These are phyloP conservation scores for Cyanodermella asteris DNA, from an alignment of 2,329 filamentous ascomycete genomes.

Conservation along the genomic window DNA sequence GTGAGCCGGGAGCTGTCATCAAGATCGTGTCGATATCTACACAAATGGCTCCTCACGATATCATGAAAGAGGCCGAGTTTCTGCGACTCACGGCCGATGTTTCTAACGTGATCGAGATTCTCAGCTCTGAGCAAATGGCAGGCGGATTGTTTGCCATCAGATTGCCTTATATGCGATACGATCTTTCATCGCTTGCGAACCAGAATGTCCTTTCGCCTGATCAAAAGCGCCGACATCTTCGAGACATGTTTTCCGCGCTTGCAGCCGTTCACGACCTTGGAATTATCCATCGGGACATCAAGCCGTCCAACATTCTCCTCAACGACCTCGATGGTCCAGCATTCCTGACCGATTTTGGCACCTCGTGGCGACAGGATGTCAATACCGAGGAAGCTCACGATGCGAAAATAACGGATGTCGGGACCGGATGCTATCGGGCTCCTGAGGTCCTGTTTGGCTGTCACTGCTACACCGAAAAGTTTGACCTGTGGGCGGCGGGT, in stretches of 20 bases:
- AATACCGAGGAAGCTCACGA: conserved; percentile 37
- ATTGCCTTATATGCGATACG: no score
- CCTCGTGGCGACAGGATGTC: conserved; percentile 51
- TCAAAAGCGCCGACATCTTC: no score
- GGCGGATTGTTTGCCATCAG: no score
- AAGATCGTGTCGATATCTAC: no score
- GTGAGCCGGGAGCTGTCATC: no score
- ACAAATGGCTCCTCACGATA: no score
- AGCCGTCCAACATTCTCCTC: conserved; percentile 73
- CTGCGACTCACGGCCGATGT: no score
- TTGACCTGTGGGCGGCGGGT: conserved; percentile 83
- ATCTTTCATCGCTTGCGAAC: no score
- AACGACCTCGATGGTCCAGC: conserved; percentile 45
- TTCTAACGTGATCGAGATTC: no score
- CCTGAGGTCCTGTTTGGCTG: conserved; percentile 82
- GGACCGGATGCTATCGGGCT: conserved; percentile 74
- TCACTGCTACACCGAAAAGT: conserved; percentile 42
- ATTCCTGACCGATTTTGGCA: conserved; percentile 77
- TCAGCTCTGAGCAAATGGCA: no score
- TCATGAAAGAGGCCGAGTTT: no score
- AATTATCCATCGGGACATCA: conserved; percentile 85
- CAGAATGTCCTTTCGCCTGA: no score
- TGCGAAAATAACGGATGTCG: conserved; percentile 74
- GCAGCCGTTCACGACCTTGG: conserved; percentile 46
- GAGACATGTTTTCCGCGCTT: conserved; percentile 50